A percentile compares a stretch with the other conserved stretches of the same genome.
phyloP scores from a whole-genome alignment of 345 rosid genomes.

The Pelargonium nanum region DNA sequence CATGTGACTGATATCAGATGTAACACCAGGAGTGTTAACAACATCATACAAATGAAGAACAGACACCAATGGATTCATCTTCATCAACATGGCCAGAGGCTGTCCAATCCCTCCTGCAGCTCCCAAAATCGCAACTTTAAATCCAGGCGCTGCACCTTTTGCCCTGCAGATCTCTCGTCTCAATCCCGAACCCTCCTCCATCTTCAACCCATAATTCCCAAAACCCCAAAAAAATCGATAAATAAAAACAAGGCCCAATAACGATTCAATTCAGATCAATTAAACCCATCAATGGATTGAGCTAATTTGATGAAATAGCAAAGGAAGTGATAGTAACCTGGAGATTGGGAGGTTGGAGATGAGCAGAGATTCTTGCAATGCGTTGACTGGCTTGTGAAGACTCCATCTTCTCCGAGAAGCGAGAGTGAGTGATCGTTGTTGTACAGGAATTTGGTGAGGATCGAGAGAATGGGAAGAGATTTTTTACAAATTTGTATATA shows the following conservation, averaged over 20 bases:
- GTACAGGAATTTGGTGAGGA: not conserved
- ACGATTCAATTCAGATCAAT: not conserved
- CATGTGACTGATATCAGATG: conserved; percentile 95
- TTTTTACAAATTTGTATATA: not conserved
- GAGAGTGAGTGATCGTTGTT: not conserved
- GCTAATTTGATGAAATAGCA: not conserved
- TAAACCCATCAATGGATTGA: not conserved
- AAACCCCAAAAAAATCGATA: not conserved
- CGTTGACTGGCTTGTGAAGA: conserved; percentile 47
- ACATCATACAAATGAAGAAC: conserved; percentile 94
- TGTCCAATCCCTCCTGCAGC: conserved; percentile 99
- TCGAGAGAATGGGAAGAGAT: not conserved
- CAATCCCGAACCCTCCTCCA: conserved; percentile 37
- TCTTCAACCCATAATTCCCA: conserved; percentile 15
- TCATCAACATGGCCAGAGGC: conserved; percentile 87
- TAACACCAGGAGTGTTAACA: conserved; percentile 85
- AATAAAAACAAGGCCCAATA: not conserved
- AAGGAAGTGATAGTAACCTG: conserved; percentile 12
- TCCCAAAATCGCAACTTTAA: conserved; percentile 84
- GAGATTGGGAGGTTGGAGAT: conserved; percentile 48
- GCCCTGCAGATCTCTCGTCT: conserved; percentile 54
- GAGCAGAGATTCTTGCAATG: conserved; percentile 66
- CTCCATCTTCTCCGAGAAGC: conserved; percentile 15
- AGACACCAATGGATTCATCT: conserved; percentile 88
- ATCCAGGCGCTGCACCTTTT: conserved; percentile 80